Evolutionary conservation across 257 asterid species (phyloP).

Genomic region (Dorcoceras hygrometricum): DNA sequence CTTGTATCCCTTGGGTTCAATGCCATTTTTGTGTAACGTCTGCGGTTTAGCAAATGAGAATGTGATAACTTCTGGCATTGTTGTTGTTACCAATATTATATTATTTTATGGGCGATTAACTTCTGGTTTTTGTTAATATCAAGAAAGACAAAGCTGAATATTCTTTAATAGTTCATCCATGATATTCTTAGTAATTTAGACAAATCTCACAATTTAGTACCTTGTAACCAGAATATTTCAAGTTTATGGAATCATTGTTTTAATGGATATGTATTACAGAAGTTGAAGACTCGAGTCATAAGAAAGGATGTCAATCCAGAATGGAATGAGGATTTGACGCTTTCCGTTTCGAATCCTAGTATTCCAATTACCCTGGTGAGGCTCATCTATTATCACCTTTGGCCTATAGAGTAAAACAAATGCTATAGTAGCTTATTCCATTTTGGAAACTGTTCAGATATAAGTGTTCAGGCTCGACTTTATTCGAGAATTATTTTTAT

Average conservation of each 20-base stretch:
- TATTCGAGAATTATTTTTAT: no score
- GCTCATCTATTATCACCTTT: constrained; percentile 5
- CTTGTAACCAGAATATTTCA: neutral
- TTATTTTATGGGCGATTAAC: no score
- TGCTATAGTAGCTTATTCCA: neutral
- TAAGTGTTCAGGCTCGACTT: neutral
- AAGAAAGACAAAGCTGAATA: constrained; percentile 1
- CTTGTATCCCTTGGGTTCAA: neutral
- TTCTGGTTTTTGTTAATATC: neutral
- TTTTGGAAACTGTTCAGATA: neutral
- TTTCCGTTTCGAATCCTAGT: constrained; percentile 52
- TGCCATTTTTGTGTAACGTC: neutral
- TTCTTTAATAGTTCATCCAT: neutral
- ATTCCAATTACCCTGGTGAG: constrained; percentile 53
- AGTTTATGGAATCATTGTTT: neutral
- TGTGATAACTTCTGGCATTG: no score
- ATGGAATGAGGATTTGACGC: constrained; percentile 91
- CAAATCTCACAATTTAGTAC: neutral
- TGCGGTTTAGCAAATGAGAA: neutral
- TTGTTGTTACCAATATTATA: no score
- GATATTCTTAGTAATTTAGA: neutral
- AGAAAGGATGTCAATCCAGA: constrained; percentile 78
- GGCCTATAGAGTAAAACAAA: neutral
- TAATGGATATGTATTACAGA: constrained; percentile 40
- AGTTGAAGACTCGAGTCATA: constrained; percentile 75